Evolutionary conservation across 345 rosid genomes (phyloP), one percentile per base, ranked within the genome.

Genomic region (Aethionema arabicum): DNA sequence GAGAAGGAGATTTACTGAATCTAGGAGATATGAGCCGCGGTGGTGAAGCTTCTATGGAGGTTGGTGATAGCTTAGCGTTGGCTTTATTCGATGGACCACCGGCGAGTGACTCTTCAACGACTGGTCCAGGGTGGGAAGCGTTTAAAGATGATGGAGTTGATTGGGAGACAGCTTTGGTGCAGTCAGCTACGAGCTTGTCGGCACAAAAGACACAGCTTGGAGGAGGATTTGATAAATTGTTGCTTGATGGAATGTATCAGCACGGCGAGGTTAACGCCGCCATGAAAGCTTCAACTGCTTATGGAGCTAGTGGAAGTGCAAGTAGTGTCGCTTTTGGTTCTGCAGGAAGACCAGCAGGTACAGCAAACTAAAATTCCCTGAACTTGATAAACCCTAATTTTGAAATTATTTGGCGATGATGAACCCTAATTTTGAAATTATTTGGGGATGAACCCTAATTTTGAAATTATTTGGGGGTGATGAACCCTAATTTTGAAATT

Each of bases 161-260:
- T 58, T 89, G 96, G 96, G 97, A 89, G 65, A 79, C 82, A 0
- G 75, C 81, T 4, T 61, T 89, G 56, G 87, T 89, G 63, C 84
- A 80, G 41, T 79, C 97, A 0, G 81, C 80, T 0, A 79, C 90
- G 32, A 70, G 64, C 40, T 52, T 90, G 54, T 72, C 78, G 0
- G 55, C 29, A 47, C 82, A 80, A 13, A 59, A 50, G 61, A 46
- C 6, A 38, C 63, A 65, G 46, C 72, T 75, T 16, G 68, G 75
- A 38, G 75, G 78, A 40, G 78, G 78, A 3, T 75, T 75, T 63
- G 78, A 70, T 38, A 35, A 4, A 31, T 70, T 70, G 45, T 35
- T 70, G 62, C 78, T 75, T 39, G 65, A 75, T 41, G 75, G 75
- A 59, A 70, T 75, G 78, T 75, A 75, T 50, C 75, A 61, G 32